Conservation (phyloP, 257 asterid genomes). For the Phtheirospermum japonicum region DNA sequence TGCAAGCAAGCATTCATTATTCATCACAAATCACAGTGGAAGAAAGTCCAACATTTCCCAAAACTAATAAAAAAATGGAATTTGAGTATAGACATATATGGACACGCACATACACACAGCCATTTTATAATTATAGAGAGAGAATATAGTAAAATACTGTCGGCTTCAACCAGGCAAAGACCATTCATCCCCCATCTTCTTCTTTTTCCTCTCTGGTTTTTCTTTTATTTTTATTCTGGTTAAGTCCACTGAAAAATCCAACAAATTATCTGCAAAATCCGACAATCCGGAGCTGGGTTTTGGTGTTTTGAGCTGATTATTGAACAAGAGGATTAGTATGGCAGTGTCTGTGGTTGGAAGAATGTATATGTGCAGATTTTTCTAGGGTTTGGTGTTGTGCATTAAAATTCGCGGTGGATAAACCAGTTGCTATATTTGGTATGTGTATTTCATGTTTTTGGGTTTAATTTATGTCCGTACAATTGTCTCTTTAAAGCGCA, state of each 20-base stretch:
- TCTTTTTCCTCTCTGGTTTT: slow-evolving; percentile 26
- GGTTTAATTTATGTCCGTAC: slow-evolving; percentile 26
- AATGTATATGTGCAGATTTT: slow-evolving; percentile 32
- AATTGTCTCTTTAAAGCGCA: slow-evolving; percentile 6
- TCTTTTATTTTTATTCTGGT: background rate
- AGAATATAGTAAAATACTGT: slow-evolving; percentile 46
- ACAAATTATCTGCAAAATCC: slow-evolving; percentile 18
- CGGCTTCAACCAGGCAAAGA: slow-evolving; percentile 91
- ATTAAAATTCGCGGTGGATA: slow-evolving; percentile 24
- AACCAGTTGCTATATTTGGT: slow-evolving; percentile 27
- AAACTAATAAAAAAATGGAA: background rate
- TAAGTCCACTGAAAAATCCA: slow-evolving; percentile 11
- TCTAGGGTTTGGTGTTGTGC: slow-evolving; percentile 39
- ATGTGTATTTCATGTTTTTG: slow-evolving; percentile 26
- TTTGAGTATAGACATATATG: background rate
- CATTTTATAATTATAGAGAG: slow-evolving; percentile 31
- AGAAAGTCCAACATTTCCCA: slow-evolving; percentile 21
- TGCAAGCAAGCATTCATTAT: slow-evolving; percentile 6
- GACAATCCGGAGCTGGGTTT: slow-evolving; percentile 33
- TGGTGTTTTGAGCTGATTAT: slow-evolving; percentile 26
- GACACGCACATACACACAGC: slow-evolving; percentile 2
- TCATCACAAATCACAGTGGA: background rate
- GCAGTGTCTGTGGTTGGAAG: slow-evolving; percentile 27
- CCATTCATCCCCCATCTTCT: slow-evolving; percentile 44
- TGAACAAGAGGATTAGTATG: slow-evolving; percentile 11